Conservation (phyloP, 768 basidiomycete genomes). For the Ramaria sp. region DNA sequence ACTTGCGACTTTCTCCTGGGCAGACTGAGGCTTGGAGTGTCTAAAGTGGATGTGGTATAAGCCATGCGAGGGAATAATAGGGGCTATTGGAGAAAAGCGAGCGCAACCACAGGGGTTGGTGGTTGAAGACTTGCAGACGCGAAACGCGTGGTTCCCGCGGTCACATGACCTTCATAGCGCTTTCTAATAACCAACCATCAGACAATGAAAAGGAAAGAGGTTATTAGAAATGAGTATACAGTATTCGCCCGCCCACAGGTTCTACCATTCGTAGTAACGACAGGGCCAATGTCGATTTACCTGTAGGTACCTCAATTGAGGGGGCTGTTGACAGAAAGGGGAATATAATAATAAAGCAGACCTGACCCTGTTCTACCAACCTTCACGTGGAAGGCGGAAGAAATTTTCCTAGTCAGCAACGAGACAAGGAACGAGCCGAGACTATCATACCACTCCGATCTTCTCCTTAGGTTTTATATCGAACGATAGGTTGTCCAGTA, state of each 20-base stretch:
- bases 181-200: slow-evolving; percentile 18
- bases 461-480: slow-evolving; percentile 51
- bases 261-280: slow-evolving; percentile 56
- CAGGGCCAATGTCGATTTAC: slow-evolving; percentile 49
- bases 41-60: neutral
- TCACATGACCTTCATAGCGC: neutral
- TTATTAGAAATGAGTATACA: slow-evolving; percentile 28
- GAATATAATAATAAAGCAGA: slow-evolving; percentile 9
- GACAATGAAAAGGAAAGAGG: neutral
- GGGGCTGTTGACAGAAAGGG: neutral
- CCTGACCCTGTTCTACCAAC: slow-evolving; percentile 64
- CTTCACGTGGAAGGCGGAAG: slow-evolving; percentile 18
- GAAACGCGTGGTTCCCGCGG: neutral
- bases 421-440: neutral
- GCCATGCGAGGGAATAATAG: neutral
- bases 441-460: slow-evolving; percentile 47
- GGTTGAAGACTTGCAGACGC: neutral
- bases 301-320: slow-evolving; percentile 17
- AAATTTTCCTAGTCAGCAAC: neutral
- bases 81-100: neutral
- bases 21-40: neutral
- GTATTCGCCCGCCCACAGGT: slow-evolving; percentile 42
- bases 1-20: slow-evolving; percentile 26
- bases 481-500: slow-evolving; percentile 49
- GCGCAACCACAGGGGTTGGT: too few species aligned